These are phyloP conservation scores for Wallacemonas sp. DNA, from an alignment of 208 protist species.

Conservation along the genomic window DNA sequence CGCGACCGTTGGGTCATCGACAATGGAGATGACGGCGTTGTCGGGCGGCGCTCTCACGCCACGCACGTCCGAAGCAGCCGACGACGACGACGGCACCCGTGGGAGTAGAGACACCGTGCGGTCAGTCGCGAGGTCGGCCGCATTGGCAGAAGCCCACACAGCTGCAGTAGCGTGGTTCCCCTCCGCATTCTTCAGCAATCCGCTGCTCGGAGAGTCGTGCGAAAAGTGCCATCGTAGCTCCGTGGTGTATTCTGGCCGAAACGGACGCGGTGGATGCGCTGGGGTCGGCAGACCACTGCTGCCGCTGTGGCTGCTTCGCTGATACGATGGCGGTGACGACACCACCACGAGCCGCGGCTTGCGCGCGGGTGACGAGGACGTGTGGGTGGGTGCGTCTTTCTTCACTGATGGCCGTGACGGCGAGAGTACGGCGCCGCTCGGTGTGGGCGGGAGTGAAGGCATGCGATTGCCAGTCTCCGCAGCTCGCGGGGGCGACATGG, in stretches of 20 bases:
- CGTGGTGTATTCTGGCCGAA: background rate
- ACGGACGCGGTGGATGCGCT: background rate
- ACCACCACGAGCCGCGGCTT: conserved; percentile 9
- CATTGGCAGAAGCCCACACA: too few species aligned
- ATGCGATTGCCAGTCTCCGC: too few species aligned
- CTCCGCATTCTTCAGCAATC: too few species aligned
- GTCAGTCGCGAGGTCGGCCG: too few species aligned
- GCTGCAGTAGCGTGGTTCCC: too few species aligned
- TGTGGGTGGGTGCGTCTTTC: too few species aligned
- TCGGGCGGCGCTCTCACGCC: background rate
- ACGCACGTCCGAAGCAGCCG: background rate
- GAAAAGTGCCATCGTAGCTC: conserved; percentile 5
- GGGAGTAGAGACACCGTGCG: too few species aligned
- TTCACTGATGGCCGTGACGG: too few species aligned
- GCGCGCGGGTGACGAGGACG: background rate
- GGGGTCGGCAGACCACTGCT: conserved; percentile 9
- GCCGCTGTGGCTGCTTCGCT: conserved; percentile 6
- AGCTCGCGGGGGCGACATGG: background rate
- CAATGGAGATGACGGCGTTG: background rate
- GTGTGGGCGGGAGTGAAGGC: too few species aligned
- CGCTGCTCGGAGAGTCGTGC: background rate
- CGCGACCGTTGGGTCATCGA: background rate
- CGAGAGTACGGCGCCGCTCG: too few species aligned
- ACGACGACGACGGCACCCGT: too few species aligned
- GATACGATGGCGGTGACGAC: conserved; percentile 7